phyloP scores from a whole-genome alignment of 1,139 yeast genomes.

The Yamadazyma jaroonii region DNA sequence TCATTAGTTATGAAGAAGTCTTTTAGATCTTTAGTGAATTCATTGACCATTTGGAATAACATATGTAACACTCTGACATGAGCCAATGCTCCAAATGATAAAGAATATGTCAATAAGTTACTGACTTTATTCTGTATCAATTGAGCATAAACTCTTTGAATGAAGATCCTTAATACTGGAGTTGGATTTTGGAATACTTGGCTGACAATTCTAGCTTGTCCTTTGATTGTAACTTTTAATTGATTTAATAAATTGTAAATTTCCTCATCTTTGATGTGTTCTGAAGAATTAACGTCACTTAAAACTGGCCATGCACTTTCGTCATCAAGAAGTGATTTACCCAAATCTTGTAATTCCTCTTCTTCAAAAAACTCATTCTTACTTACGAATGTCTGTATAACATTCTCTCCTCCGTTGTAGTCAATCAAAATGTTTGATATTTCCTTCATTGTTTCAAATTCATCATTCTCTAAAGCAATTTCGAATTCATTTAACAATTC shows the following conservation, averaged over 20 bases:
- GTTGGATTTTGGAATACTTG: conserved; percentile 70
- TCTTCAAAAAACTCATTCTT: conserved; percentile 71
- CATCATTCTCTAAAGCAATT: conserved; percentile 55
- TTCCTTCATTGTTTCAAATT: conserved; percentile 68
- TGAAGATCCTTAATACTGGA: conserved; percentile 64
- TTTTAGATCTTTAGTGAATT: conserved; percentile 64
- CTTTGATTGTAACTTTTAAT: conserved; percentile 47
- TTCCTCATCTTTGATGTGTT: conserved; percentile 30
- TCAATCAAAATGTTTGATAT: conserved; percentile 76
- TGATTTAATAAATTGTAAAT: conserved; percentile 33
- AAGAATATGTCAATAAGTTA: conserved; percentile 60
- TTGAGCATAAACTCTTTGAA: conserved; percentile 79
- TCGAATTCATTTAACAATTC: conserved; percentile 58
- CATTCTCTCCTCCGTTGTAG: conserved; percentile 83
- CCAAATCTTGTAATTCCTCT: conserved; percentile 31
- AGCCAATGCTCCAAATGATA: conserved; percentile 64
- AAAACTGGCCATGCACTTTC: conserved; percentile 37
- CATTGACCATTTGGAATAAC: conserved; percentile 58
- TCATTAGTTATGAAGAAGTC: conserved; percentile 51
- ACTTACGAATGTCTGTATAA: conserved; percentile 78
- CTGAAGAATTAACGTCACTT: conserved; percentile 35
- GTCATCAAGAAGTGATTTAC: conserved; percentile 32
- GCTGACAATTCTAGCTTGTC: conserved; percentile 70
- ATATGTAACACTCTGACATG: conserved; percentile 76
- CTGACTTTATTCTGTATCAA: conserved; percentile 68